Base-by-base conservation (phyloP, 805 yeast genomes). In the Teunomyces gatunensis region DNA sequence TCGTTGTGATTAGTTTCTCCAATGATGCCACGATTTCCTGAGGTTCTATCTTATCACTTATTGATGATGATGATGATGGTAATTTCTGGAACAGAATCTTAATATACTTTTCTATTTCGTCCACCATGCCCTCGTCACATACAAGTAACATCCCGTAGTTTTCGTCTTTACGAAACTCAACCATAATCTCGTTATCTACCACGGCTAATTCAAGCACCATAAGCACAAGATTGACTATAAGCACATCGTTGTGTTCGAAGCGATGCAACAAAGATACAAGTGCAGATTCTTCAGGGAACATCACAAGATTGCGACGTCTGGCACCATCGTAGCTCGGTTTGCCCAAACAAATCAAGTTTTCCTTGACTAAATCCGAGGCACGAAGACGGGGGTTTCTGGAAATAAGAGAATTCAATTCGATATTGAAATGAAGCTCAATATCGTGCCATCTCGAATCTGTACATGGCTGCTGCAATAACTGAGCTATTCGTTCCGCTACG, bases 331-430 rank as follows among this genome's bases (percentile, higher is more conserved):
- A 15, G 13, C 34, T 27, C 34, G 43, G 10, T 17, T 27, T 32
- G n/a, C 25, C 74, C 47, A 69, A 51, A 43, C 58, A 68, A 6
- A 71, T 58, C 40, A 65, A 53, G 57, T 71, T 68, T 12, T 64
- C 65, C 37, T 61, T 62, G 13, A 72, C 57, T 42, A 72, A 58
- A 30, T 60, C 65, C 9, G 69, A 61, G n/a, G 74, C 66, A 37
- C 54, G 57, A 23, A 72, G 47, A 20, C 48, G 42, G 21, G 50
- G 46, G 47, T 64, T 67, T 44, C 77, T 58, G 23, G 59, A 54
- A 15, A 71, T 53, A 7, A 72, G 50, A 4, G 71, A 54, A 48
- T 71, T 71, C 41, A 73, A 57, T 47, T 71, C 72, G 17, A 71
- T 57, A 30, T 64, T 65, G 4, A 72, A 46, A 12, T 47, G 27